Percentiles rank a stretch among this genome's conserved stretches.
Conservation (phyloP, 2,329 filamentous ascomycete genomes). For the Pseudofabraea citricarpa region DNA sequence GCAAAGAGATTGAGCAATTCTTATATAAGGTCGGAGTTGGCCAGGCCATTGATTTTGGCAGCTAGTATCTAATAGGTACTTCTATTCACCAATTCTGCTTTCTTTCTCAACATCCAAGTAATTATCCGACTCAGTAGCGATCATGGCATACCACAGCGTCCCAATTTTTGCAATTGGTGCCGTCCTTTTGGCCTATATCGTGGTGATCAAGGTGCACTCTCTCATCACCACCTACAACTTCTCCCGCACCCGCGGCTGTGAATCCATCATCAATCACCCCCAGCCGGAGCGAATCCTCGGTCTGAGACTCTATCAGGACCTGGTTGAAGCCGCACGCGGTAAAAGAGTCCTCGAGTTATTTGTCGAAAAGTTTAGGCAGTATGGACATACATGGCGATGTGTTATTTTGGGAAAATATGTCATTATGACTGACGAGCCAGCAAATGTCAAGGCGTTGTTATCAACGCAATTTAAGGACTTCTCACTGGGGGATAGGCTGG, state of each 20-base stretch:
- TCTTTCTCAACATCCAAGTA: neutral
- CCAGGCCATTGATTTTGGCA: neutral
- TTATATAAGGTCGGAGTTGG: neutral
- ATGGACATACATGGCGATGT: neutral
- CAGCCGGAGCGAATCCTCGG: neutral
- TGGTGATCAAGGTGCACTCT: neutral
- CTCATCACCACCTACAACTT: neutral
- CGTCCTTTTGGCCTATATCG: neutral
- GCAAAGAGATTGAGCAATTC: neutral
- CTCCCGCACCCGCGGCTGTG: neutral
- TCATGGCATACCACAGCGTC: neutral
- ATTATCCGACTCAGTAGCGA: neutral
- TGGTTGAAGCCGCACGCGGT: neutral
- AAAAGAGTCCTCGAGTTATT: neutral
- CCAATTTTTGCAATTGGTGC: neutral
- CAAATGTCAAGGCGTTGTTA: constrained; percentile 53
- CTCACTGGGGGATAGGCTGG: constrained; percentile 33
- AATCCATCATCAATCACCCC: neutral
- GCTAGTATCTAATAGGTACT: neutral
- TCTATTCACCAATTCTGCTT: neutral
- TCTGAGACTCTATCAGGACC: neutral
- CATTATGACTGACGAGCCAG: constrained; percentile 16
- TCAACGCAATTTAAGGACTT: constrained; percentile 49
- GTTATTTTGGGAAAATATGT: neutral
- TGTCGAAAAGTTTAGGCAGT: neutral